A percentile compares a stretch with the other conserved stretches of the same genome.
phyloP scores from a whole-genome alignment of 148 eudicot genomes.

The Rhododendron griersonianum region DNA sequence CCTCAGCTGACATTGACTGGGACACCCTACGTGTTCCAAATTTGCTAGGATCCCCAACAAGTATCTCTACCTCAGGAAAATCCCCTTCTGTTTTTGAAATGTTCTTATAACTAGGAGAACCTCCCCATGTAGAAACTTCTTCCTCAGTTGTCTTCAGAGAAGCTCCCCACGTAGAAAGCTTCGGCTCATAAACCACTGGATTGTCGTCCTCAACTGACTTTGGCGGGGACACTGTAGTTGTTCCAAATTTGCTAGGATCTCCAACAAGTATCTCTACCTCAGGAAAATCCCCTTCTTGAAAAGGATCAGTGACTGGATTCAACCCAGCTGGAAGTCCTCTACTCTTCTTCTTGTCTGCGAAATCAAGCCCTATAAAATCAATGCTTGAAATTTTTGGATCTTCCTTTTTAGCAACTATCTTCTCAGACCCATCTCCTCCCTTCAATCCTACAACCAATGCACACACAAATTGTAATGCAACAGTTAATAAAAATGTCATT shows the following conservation, averaged over 20 bases:
- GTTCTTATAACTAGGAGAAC: conserved; percentile 79
- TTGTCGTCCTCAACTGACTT: conserved; percentile 37
- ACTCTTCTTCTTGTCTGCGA: conserved; percentile 64
- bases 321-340: conserved; percentile 82
- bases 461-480: conserved; percentile 2
- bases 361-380: conserved; percentile 76
- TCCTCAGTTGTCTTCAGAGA: conserved; percentile 42
- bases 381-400: conserved; percentile 47
- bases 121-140: conserved; percentile 93
- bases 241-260: conserved; percentile 63
- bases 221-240: conserved; percentile 23
- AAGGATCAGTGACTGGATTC: conserved; percentile 53
- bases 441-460: conserved; percentile 29
- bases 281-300: conserved; percentile 59
- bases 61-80: conserved; percentile 77
- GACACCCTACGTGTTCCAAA: conserved; percentile 35
- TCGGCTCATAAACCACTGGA: conserved; percentile 69
- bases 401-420: conserved; percentile 29
- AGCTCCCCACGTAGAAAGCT: conserved; percentile 92
- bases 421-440: conserved; percentile 27
- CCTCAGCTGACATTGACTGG: conserved; percentile 25
- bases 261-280: conserved; percentile 89
- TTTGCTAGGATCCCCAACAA: conserved; percentile 76
- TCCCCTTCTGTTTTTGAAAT: conserved; percentile 69
- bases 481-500: neutral